Percentiles rank a stretch among this genome's conserved stretches.
These are phyloP conservation scores for Crucihimalaya himalaica DNA, from an alignment of 345 rosid genomes.

Conservation along the genomic window DNA sequence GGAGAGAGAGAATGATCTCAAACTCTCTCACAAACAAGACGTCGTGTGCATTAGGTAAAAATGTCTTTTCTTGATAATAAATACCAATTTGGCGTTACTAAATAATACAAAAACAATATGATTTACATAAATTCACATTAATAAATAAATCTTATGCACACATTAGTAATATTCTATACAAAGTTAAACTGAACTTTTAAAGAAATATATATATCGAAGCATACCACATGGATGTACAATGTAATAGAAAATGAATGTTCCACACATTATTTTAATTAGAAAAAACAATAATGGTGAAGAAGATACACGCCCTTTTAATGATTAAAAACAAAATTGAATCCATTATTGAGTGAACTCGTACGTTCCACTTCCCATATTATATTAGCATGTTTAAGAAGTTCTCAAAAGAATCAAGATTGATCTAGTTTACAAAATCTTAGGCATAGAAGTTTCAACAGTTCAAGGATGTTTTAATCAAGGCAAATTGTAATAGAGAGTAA, in stretches of 20 bases:
- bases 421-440: background rate
- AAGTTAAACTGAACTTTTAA: no score
- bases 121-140: background rate
- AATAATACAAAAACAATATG: background rate
- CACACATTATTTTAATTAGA: background rate
- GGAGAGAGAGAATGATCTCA: background rate
- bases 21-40: background rate
- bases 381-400: background rate
- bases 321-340: background rate
- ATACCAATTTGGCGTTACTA: background rate
- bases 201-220: background rate
- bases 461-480: background rate
- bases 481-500: background rate
- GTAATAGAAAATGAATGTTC: background rate
- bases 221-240: background rate
- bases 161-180: background rate
- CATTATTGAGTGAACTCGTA: background rate
- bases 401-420: background rate
- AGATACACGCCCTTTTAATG: background rate
- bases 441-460: background rate
- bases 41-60: slow-evolving; percentile 13
- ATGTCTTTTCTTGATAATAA: slow-evolving; percentile 8
- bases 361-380: background rate
- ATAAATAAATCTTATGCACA: background rate
- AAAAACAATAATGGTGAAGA: background rate